Evolutionary conservation across 2,329 filamentous ascomycete species (phyloP).

Genomic region (Hortaea werneckii): DNA sequence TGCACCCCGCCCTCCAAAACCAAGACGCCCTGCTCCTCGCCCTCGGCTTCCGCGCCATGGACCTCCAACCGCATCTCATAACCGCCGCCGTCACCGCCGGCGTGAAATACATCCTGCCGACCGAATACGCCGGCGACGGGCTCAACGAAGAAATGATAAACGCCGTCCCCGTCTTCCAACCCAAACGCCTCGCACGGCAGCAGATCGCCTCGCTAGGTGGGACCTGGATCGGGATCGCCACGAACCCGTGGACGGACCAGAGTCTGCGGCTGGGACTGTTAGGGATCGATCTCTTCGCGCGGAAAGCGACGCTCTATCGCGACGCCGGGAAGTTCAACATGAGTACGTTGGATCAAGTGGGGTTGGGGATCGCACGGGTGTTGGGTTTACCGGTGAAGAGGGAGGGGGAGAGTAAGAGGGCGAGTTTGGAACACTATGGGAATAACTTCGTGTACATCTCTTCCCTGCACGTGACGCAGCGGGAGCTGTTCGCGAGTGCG

Average conservation of each 20-base stretch:
- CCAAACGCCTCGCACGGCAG: constrained; percentile 9
- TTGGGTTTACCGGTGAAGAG: constrained; percentile 23
- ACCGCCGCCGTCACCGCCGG: constrained; percentile 25
- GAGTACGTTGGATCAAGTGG: constrained; percentile 24
- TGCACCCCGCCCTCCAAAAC: constrained; percentile 15
- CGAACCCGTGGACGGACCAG: constrained; percentile 17
- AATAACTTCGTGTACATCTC: constrained; percentile 28
- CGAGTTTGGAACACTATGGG: constrained; percentile 28
- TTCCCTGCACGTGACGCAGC: constrained; percentile 28
- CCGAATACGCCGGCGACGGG: constrained; percentile 21
- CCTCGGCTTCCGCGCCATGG: constrained; percentile 16
- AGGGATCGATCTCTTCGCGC: constrained; percentile 17
- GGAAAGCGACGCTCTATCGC: constrained; percentile 22
- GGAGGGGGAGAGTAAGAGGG: constrained; percentile 4
- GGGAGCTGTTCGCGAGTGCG: constrained; percentile 27
- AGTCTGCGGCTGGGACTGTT: constrained; percentile 33
- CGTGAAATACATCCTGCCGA: constrained; percentile 28
- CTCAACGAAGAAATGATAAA: constrained; percentile 10
- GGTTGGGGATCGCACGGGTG: constrained; percentile 23
- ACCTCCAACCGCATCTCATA: constrained; percentile 22
- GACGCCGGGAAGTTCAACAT: constrained; percentile 26
- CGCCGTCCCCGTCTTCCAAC: constrained; percentile 10
- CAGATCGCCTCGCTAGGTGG: constrained; percentile 16
- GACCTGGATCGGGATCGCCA: constrained; percentile 20
- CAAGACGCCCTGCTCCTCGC: constrained; percentile 25